Percentiles rank a stretch among this genome's conserved stretches.
These are phyloP conservation scores for Fusarium oligoseptatum DNA, from an alignment of 2,329 filamentous ascomycete species.

Conservation along the genomic window DNA sequence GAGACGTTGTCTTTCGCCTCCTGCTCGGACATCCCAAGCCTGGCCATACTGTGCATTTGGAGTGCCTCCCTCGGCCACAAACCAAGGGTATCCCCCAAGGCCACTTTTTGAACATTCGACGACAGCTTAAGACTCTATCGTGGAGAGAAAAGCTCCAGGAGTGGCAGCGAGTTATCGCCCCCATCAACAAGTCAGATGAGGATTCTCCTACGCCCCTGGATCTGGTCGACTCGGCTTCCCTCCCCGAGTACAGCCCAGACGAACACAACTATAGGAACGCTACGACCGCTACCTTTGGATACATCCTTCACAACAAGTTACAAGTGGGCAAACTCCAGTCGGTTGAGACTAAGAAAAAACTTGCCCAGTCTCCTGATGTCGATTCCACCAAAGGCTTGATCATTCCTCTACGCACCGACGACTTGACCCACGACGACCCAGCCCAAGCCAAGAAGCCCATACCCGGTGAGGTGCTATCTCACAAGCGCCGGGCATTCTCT, in stretches of 20 bases:
- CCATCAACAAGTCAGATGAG: constrained; percentile 25
- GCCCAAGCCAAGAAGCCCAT: constrained; percentile 51
- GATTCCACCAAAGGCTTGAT: neutral
- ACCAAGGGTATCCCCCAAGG: constrained; percentile 5
- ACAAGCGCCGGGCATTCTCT: constrained; percentile 55
- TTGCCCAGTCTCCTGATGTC: neutral
- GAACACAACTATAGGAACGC: constrained; percentile 12
- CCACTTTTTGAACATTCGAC: constrained; percentile 43
- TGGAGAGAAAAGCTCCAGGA: constrained; percentile 52
- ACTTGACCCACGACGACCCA: constrained; percentile 63
- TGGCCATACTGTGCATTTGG: constrained; percentile 21
- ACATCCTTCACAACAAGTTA: constrained; percentile 57
- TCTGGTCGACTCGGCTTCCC: constrained; percentile 3
- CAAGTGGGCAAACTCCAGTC: neutral
- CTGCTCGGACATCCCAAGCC: constrained; percentile 50
- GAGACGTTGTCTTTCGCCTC: constrained; percentile 62
- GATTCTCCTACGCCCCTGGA: neutral
- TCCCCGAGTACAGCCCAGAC: constrained; percentile 10
- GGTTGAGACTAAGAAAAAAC: neutral
- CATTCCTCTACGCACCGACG: neutral
- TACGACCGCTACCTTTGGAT: constrained; percentile 64
- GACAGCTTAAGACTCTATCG: constrained; percentile 50
- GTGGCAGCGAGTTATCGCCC: constrained; percentile 50
- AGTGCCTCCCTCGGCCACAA: constrained; percentile 36
- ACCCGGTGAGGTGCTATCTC: constrained; percentile 4